Percentiles rank a stretch among this genome's conserved stretches.
Evolutionary conservation across 371 early-diverging fungal genomes (phyloP).

Genomic region (Apophysomyces variabilis): DNA sequence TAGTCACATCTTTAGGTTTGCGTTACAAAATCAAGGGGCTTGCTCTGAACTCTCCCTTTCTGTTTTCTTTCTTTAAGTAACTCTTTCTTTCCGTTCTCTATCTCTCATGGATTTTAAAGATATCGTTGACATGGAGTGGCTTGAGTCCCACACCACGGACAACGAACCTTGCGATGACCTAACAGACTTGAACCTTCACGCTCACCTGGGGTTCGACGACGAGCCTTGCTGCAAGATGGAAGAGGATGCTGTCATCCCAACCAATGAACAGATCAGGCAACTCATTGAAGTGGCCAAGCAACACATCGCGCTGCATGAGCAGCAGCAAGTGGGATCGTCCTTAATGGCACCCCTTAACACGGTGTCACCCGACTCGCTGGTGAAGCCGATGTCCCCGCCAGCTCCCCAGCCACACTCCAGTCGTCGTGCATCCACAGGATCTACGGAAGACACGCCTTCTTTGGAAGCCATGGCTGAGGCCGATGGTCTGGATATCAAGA

Average conservation of each 20-base stretch:
- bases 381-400: not conserved
- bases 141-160: slow-evolving; percentile 33
- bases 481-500: slow-evolving; percentile 30
- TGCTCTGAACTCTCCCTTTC: not conserved
- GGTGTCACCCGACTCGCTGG: slow-evolving; percentile 4
- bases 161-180: not conserved
- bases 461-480: slow-evolving; percentile 30
- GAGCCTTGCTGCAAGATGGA: not conserved
- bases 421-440: slow-evolving; percentile 1
- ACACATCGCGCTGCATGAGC: slow-evolving; percentile 36
- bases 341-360: not conserved
- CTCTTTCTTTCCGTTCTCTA: not conserved
- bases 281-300: slow-evolving; percentile 41
- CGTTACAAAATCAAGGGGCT: slow-evolving; percentile 4
- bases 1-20: slow-evolving; percentile 1
- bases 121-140: slow-evolving; percentile 46
- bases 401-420: not conserved
- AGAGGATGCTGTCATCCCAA: slow-evolving; percentile 24
- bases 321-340: slow-evolving; percentile 11
- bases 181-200: not conserved
- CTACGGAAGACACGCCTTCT: slow-evolving; percentile 24
- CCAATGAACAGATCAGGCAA: slow-evolving; percentile 38
- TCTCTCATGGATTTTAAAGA: slow-evolving; percentile 39
- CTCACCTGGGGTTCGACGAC: slow-evolving; percentile 6
- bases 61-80: no score